Evolutionary conservation across 495 filamentous ascomycete genomes (phyloP), one percentile per base, ranked within the genome.

Genomic region (Hypoxylon crocopeplum): DNA sequence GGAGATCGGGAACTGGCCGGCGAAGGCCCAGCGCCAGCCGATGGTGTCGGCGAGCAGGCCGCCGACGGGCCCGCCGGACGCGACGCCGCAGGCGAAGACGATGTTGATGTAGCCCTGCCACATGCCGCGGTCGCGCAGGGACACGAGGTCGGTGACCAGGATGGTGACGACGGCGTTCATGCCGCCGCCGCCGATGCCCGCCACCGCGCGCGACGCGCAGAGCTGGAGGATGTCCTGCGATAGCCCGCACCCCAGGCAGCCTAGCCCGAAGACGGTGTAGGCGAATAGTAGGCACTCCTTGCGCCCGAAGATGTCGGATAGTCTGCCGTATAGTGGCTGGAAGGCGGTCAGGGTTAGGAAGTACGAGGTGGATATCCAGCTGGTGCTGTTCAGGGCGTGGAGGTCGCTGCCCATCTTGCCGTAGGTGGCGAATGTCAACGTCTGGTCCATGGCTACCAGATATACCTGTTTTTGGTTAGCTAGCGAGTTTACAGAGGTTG

Each of bases 21-120:
- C 65, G 68, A 95, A 95, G 3, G 88, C 78, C 88, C 91, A 96
- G 56, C 91, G 79, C 91, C 91, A 96, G 48, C 90, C 89, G 21
- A 94, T 78, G 20, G 76, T 83, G 66, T 95, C 91, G 1, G 88
- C 82, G 11, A 96, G 63, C 0, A 92, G 64, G 17, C 91, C 92
- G 72, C 89, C 90, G 7, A 96, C 62, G 0, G 91, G 90, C 16
- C 85, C 91, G 11, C 92, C 92, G 34, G 76, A 76, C 11, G 84
- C 85, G 12, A 87, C 79, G 15, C 92, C 92, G 56, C 77, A 72
- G 1, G 90, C 86, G 64, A 80, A 93, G 38, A 94, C 80, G 67
- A 94, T 85, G 64, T 94, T 95, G 62, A 93, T 77, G 39, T 92
- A 83, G 15, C 91, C 90, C 69, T 95, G 91, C 84, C 87, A 95